Conservation (phyloP, 345 rosid genomes). For the Ricinus communis region DNA sequence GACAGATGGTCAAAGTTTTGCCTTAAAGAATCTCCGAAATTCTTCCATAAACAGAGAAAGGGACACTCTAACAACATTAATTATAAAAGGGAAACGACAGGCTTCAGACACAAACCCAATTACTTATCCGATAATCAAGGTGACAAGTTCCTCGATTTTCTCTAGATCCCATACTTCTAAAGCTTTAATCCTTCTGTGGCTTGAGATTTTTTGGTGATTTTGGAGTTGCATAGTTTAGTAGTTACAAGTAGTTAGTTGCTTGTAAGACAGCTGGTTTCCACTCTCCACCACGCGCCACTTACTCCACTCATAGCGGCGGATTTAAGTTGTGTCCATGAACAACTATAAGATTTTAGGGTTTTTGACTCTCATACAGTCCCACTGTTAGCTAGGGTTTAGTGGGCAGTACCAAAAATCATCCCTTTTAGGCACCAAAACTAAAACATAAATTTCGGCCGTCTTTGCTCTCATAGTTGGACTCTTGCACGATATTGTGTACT, state of each 20-base stretch:
- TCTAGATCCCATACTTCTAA: constrained; percentile 6
- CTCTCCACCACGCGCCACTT: constrained; percentile 26
- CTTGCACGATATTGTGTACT: too few relatives aligned
- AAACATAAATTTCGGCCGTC: too few relatives aligned
- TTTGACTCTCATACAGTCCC: background rate
- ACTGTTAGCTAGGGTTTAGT: background rate
- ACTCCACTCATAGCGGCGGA: constrained; percentile 21
- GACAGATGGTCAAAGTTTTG: constrained; percentile 39
- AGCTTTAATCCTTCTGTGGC: too few relatives aligned
- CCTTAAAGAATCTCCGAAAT: constrained; percentile 18
- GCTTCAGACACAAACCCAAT: constrained; percentile 21
- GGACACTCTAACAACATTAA: background rate
- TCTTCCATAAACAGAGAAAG: constrained; percentile 12
- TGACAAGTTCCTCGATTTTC: constrained; percentile 44
- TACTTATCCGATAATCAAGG: constrained; percentile 47
- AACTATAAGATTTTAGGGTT: background rate
- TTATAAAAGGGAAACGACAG: constrained; percentile 17
- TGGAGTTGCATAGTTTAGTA: too few relatives aligned
- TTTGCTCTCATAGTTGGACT: too few relatives aligned
- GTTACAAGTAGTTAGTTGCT: background rate
- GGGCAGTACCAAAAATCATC: background rate
- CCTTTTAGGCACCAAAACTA: background rate
- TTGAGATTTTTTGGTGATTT: too few relatives aligned
- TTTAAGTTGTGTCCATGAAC: background rate
- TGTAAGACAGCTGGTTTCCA: constrained; percentile 36